Conservation (phyloP, 305 asterid genomes). For the Nicotiana rustica region DNA sequence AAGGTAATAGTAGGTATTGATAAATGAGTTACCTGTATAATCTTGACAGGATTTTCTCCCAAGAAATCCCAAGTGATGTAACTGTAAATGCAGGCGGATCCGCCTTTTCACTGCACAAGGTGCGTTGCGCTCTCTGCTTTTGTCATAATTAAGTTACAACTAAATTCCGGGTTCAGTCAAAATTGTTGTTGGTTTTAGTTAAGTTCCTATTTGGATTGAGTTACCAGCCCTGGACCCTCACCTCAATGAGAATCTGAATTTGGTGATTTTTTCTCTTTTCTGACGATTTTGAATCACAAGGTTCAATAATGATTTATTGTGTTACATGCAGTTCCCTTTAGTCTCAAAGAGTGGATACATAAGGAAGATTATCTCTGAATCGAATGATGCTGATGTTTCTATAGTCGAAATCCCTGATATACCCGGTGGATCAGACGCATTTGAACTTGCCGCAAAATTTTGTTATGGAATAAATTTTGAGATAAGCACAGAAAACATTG, state of each 20-base stretch:
- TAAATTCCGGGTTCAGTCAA: not conserved
- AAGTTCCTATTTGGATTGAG: not conserved
- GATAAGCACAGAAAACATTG: conserved; percentile 71
- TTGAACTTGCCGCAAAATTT: conserved; percentile 86
- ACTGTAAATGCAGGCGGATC: conserved; percentile 68
- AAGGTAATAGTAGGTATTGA: not conserved
- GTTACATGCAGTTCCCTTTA: conserved; percentile 70
- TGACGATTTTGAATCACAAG: not conserved
- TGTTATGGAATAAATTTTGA: conserved; percentile 92
- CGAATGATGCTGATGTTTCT: conserved; percentile 53
- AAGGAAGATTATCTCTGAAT: conserved; percentile 64
- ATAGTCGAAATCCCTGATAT: conserved; percentile 61
- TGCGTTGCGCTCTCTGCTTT: conserved; percentile 31
- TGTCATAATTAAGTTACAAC: not conserved
- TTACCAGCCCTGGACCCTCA: not conserved
- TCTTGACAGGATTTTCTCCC: conserved; percentile 65
- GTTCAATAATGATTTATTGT: not conserved
- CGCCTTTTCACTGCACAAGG: conserved; percentile 87
- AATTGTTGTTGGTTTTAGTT: conserved; percentile 3
- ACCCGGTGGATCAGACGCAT: conserved; percentile 89
- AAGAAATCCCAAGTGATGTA: conserved; percentile 81
- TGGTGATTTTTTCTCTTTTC: not conserved
- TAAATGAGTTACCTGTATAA: not conserved
- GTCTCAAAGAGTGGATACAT: conserved; percentile 85
- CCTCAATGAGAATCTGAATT: not conserved